Evolutionary conservation across 148 eudicot species (phyloP).

Genomic region (Chenopodium berlandieri): DNA sequence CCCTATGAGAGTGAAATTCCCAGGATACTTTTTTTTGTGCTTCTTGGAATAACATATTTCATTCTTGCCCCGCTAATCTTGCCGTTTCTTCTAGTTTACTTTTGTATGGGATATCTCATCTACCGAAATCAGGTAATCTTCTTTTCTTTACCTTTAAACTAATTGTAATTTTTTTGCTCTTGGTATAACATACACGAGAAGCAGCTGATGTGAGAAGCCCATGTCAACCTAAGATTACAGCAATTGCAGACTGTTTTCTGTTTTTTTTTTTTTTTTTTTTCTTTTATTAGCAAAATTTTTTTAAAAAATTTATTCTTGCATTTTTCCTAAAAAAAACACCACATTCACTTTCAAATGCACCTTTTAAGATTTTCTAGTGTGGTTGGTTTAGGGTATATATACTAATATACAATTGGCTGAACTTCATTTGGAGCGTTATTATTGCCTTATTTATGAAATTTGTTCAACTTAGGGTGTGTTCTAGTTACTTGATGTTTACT

Average conservation of each 20-base stretch:
- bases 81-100: slow-evolving; percentile 83
- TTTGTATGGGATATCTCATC: slow-evolving; percentile 68
- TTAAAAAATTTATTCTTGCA: neutral
- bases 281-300: too few relatives aligned
- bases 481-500: too few relatives aligned
- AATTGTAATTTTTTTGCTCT: neutral
- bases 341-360: neutral
- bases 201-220: neutral
- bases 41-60: slow-evolving; percentile 88
- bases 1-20: slow-evolving; percentile 79
- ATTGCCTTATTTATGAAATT: too few relatives aligned
- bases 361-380: neutral
- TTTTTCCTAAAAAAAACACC: too few relatives aligned
- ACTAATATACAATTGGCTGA: neutral
- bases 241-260: neutral
- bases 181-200: neutral
- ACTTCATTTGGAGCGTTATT: neutral
- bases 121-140: slow-evolving; percentile 72
- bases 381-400: neutral
- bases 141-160: neutral
- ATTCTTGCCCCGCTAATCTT: slow-evolving; percentile 76
- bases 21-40: slow-evolving; percentile 63
- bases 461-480: too few relatives aligned
- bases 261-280: too few relatives aligned
- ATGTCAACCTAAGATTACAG: neutral